Evolutionary conservation across 768 basidiomycete species (phyloP), one percentile per base, ranked within the genome.

Genomic region (Cyclocybe aegerita): DNA sequence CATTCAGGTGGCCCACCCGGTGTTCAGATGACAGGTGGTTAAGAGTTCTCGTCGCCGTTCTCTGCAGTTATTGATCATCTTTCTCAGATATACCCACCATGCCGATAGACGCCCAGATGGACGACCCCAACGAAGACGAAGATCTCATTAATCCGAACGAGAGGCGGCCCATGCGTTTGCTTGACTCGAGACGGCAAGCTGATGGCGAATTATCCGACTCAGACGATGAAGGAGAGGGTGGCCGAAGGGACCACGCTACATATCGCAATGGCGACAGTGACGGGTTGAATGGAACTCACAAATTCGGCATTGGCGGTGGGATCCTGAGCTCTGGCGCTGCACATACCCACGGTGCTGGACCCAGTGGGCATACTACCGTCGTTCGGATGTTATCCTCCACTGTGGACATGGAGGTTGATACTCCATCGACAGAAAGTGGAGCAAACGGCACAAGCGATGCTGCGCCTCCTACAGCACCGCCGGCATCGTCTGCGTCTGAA

Each of bases 191-290:
- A 16, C 77, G 88, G 53, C 93, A 94, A 65, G 82, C 80, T 4
- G 93, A 96, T 36, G 89, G 88, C 15, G 92, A 95, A 61, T 77
- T 97, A 9, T 97, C 93, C 6, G 97, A 99, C 66, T 98, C 97
- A 1, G 97, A 99, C 56, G 97, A 99, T 64, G 97, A 99, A 70
- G 95, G 93, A 12, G 88, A 89, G 59, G 94, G 91, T 39, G 90
- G 86, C 1, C 79, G 94, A 48, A 76, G 86, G 50, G 78, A 93
- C 58, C 84, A 85, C 50, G 71, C 79, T 7, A 72, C 72, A 34
- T 82, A 88, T 65, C 75, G 76, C 23, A 77, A 83, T 32, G 72
- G 71, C 16, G 81, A 80, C 42, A 79, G 76, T 48, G 72, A 69
- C 14, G 80, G 77, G 30, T 65, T 64, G 16, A 71, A 65, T 33